phyloP scores from a whole-genome alignment of 257 asterid genomes.

The Solanum acaule region DNA sequence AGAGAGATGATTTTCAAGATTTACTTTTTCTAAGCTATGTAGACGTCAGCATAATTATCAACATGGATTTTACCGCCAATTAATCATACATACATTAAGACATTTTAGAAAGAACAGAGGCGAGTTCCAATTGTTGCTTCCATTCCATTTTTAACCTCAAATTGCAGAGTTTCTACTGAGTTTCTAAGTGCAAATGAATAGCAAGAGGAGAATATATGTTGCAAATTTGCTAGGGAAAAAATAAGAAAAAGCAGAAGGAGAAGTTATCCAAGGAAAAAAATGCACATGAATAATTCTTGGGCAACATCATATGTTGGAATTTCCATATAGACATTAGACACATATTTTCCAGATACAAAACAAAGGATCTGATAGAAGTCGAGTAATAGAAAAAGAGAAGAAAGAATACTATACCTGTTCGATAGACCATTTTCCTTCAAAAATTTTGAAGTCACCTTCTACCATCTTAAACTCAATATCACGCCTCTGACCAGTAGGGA shows the following conservation, averaged over 20 bases:
- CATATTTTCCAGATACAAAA: background rate
- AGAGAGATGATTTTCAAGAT: background rate
- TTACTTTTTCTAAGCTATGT: background rate
- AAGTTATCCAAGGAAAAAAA: background rate
- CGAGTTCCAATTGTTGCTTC: background rate
- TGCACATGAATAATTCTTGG: background rate
- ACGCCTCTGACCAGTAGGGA: constrained; percentile 50
- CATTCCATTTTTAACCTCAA: background rate
- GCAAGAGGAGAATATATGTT: background rate
- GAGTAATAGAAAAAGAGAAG: background rate
- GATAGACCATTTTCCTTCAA: constrained; percentile 83
- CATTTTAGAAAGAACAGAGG: background rate
- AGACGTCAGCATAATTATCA: background rate
- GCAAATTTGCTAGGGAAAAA: background rate
- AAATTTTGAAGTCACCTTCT: constrained; percentile 74
- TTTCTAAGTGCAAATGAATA: background rate
- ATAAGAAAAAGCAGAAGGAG: background rate
- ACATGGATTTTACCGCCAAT: background rate
- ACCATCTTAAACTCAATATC: constrained; percentile 85
- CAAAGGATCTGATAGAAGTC: background rate
- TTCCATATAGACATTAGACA: background rate
- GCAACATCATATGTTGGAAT: background rate
- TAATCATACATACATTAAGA: background rate
- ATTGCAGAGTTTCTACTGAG: background rate
- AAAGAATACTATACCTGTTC: constrained; percentile 41